Base-by-base conservation (phyloP, 148 eudicot genomes). In the Amaranthus palmeri region DNA sequence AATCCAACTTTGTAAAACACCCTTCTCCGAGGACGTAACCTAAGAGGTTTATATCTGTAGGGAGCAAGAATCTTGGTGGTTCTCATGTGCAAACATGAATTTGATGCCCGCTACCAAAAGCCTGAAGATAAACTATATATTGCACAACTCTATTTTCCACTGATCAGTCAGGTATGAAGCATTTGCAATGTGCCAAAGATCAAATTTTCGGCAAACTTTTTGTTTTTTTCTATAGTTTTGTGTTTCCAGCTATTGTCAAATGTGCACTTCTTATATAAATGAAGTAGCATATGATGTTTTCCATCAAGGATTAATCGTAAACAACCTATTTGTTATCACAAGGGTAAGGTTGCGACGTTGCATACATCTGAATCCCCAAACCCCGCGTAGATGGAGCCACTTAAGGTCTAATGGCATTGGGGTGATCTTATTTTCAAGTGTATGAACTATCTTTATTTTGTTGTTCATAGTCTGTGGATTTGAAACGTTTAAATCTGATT, bases 61-160 rank as follows among this genome's bases (percentile, higher is more conserved):
- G 99, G 97, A 12, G 97, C 97, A 49, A 85, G 99, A 84, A 87
- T 90, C 72, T 76, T 96, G 86, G 99, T 96, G 61, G 91, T 92
- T 57, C 92, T 96, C 69, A 78, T 92, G 83, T 96, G 97, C 90
- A 96, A 96, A 88, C 97, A 96, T 78, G 97, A 96, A 78, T 96
- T 92, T 83, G 97, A 96, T 81, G 78, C 84, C 68, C 99, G 97
- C 65, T 96, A 96, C 84, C 99, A 92, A 65, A 96, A 88, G 87
- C 88, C 88, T 71, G 99, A 96, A 80, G 99, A 96, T 80, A 96
- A 96, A 85, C 71, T 96, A 45, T 96, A 96, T 72, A 96, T 96
- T 60, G 97, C 99, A 10, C 99, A 96, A 72, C 83, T 96, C 51
- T 96, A 96, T 74, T 96, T 96, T 69, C 97, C 99, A 9, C 93